Evolutionary conservation across 2,329 filamentous ascomycete species (phyloP).

Genomic region (Trichoderma arundinaceum): DNA sequence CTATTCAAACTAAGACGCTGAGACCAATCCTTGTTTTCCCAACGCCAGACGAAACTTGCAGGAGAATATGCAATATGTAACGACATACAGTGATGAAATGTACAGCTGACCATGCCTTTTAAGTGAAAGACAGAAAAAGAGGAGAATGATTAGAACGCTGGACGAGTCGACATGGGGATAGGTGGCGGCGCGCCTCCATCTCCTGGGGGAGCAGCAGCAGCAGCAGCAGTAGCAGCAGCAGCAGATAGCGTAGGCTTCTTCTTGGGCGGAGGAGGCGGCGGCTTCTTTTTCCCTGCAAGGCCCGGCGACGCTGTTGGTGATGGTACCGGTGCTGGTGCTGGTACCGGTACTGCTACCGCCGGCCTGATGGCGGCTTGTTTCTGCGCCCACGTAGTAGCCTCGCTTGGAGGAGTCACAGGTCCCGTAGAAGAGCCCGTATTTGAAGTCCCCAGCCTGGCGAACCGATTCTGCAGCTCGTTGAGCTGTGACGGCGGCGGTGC

Average conservation of each 20-base stretch:
- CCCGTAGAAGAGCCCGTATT: conserved; percentile 36
- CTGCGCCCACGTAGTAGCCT: conserved; percentile 68
- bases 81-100: neutral
- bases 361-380: conserved; percentile 68
- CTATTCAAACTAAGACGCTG: neutral
- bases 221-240: conserved; percentile 27
- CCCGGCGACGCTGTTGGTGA: conserved; percentile 25
- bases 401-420: conserved; percentile 39
- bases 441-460: conserved; percentile 58
- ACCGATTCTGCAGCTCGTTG: conserved; percentile 71
- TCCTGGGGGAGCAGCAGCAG: conserved; percentile 7
- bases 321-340: conserved; percentile 17
- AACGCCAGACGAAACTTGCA: conserved; percentile 16
- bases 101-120: neutral
- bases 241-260: conserved; percentile 54
- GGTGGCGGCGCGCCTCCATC: conserved; percentile 54
- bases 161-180: conserved; percentile 58
- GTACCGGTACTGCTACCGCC: conserved; percentile 46
- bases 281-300: conserved; percentile 57
- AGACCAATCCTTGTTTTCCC: neutral
- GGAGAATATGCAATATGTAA: neutral
- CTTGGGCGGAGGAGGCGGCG: conserved; percentile 58
- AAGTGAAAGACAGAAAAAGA: neutral
- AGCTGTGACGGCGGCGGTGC: conserved; percentile 52
- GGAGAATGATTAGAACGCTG: conserved; percentile 48